Evolutionary conservation across 257 asterid species (phyloP), one percentile per base, ranked within the genome.

Genomic region (Oldenlandia corymbosa): DNA sequence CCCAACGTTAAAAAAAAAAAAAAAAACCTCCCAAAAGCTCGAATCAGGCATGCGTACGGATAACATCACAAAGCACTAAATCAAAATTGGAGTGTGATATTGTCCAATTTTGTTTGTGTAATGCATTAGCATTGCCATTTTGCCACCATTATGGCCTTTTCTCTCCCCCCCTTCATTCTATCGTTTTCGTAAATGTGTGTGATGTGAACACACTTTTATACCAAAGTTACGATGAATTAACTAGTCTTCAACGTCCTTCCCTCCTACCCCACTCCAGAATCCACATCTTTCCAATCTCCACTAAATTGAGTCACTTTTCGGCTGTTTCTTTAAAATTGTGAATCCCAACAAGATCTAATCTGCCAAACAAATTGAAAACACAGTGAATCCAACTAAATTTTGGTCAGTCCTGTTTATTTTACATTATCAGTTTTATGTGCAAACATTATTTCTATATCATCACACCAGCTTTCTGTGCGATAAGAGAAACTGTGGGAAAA

Each of bases 21-120:
- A 34, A 34, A 34, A 34, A 34, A 34, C 39, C 39, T 3, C 39
- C 39, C 4, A 9, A 34, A 34, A 34, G 39, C 39, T 34, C 39
- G 7, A 24, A 65, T 65, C 53, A 68, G 58, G 62, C 73, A 39
- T 60, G 67, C 73, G 73, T 68, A 32, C 31, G 67, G 39, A 50
- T 50, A 68, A 37, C 73, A 68, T 68, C 73, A 68, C 27, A 24
- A 2, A n/a, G 54, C 73, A 68, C 73, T 50, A 17, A 51, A 64
- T 36, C 28, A 34, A 4, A 3, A 48, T 14, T 37, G 37, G 60
- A 24, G 27, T 48, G 24, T 20, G 61, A 46, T 37, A 8, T 31
- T 12, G 26, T 53, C 63, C 41, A 42, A 26, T 61, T 16, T 34
- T 42, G 45, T n/a, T n/a, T 61, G 66, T 55, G 45, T 43, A 34